Evolutionary conservation across 768 basidiomycete genomes (phyloP).

Genomic region (Mycena rebaudengoi): DNA sequence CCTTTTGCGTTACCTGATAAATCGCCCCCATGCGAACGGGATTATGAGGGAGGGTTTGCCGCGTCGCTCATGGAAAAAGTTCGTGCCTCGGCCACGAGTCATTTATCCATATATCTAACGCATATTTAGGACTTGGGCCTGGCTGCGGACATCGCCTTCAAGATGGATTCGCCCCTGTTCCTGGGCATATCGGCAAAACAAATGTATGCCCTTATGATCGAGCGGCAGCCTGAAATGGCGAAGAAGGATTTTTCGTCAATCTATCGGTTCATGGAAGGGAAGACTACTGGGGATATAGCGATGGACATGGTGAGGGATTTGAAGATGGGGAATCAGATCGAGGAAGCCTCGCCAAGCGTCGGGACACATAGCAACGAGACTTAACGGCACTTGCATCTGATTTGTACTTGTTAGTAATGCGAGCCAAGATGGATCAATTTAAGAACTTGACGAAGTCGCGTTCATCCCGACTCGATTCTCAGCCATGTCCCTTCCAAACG

Average conservation of each 20-base stretch:
- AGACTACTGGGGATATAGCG: too few species aligned
- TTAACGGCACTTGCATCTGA: too few species aligned
- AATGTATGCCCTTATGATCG: slow-evolving; percentile 67
- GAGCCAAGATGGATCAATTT: not conserved
- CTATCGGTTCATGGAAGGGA: slow-evolving; percentile 57
- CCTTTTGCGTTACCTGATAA: slow-evolving; percentile 74
- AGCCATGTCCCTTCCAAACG: slow-evolving; percentile 54
- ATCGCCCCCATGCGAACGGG: slow-evolving; percentile 83
- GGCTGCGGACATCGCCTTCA: slow-evolving; percentile 69
- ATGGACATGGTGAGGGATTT: too few species aligned
- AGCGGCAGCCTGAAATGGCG: slow-evolving; percentile 64
- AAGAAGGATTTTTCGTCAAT: slow-evolving; percentile 85
- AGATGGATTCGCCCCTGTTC: slow-evolving; percentile 61
- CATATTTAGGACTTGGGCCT: slow-evolving; percentile 80
- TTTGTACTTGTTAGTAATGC: too few species aligned
- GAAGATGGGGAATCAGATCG: too few species aligned
- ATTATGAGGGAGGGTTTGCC: slow-evolving; percentile 88
- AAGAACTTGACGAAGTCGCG: not conserved
- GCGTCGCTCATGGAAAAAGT: slow-evolving; percentile 88
- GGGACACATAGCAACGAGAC: too few species aligned
- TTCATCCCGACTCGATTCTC: not conserved
- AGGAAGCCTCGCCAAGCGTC: too few species aligned
- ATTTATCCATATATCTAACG: not conserved
- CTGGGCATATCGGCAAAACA: slow-evolving; percentile 70
- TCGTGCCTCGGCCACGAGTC: not conserved